Percentiles rank a stretch among this genome's conserved stretches.
phyloP scores from a whole-genome alignment of 805 yeast species.

The Yueomyces sinensis region DNA sequence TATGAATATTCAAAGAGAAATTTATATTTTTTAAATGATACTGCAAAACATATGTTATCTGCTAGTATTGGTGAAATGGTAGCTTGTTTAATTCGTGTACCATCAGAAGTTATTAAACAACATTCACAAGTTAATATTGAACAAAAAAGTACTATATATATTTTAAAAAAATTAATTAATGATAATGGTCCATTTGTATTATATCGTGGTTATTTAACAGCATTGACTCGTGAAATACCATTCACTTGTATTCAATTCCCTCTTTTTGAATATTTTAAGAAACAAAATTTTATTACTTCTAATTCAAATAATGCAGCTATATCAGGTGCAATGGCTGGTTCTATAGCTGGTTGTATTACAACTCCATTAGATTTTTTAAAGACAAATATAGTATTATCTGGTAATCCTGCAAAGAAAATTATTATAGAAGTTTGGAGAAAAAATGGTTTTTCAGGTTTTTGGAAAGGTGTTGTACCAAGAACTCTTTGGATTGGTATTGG shows the following conservation, averaged over 20 bases:
- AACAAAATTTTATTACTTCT: slow-evolving; percentile 16
- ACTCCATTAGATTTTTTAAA: slow-evolving; percentile 73
- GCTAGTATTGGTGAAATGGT: slow-evolving; percentile 87
- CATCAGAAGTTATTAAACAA: slow-evolving; percentile 93
- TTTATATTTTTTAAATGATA: slow-evolving; percentile 27
- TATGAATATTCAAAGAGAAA: slow-evolving; percentile 61
- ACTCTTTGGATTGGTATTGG: slow-evolving; percentile 98
- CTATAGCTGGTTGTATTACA: slow-evolving; percentile 67
- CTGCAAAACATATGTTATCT: slow-evolving; percentile 65
- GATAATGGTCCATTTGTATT: slow-evolving; percentile 68
- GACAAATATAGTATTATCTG: slow-evolving; percentile 73
- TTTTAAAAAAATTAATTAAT: slow-evolving; percentile 54
- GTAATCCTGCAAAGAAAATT: slow-evolving; percentile 28
- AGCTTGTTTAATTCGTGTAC: slow-evolving; percentile 90
- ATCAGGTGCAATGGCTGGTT: slow-evolving; percentile 65
- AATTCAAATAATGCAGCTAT: slow-evolving; percentile 10
- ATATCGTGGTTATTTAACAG: slow-evolving; percentile 87
- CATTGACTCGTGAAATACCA: slow-evolving; percentile 91
- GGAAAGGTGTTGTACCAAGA: slow-evolving; percentile 85
- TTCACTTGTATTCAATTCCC: slow-evolving; percentile 96
- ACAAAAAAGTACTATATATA: slow-evolving; percentile 41
- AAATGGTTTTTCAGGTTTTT: slow-evolving; percentile 65
- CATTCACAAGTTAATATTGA: slow-evolving; percentile 71
- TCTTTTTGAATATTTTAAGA: slow-evolving; percentile 71
- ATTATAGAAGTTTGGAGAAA: slow-evolving; percentile 43